Evolutionary conservation across 306 rosid species (phyloP), one percentile per base, ranked within the genome.

Genomic region (Quercus robur): DNA sequence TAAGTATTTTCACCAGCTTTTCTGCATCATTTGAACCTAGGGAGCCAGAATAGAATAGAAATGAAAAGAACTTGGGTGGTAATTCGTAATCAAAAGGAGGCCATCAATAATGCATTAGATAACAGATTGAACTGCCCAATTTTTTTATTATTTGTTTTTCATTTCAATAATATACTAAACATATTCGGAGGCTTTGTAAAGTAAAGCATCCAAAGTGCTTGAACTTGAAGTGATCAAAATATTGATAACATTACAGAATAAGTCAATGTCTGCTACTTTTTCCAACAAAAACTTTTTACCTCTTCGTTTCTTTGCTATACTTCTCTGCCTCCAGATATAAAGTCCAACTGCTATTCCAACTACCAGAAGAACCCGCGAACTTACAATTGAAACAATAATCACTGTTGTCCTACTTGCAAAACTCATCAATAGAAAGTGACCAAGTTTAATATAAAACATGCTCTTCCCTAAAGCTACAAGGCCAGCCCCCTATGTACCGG

Each of bases 231-330:
- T 49, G 54, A 49, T 49, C 46, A 10, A 10, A 49, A 49, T 10
- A 49, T 49, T 20, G 9, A 1, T 20, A 1, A 10, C 11, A 41
- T 41, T 64, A 18, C 15, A 21, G 44, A 38, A 7, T 38, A 6
- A 38, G 44, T 38, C 28, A 44, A 69, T 63, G 59, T 21, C 73
- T 56, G 31, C 77, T 68, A 38, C 30, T 63, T 26, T 61, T 61
- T 79, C 23, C 6, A 14, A 57, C 11, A 41, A 75, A 28, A 58
- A 31, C 1, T 31, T 71, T 21, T 56, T 85, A 93, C 99, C 93
- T 91, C 87, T 93, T 78, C 99, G 85, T 84, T 91, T 95, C 91
- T 85, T 90, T 41, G 46, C 73, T 90, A 91, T 81, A 91, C 85
- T 38, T 91, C 84, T 89, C 91, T 91, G 31, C 64, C 75, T 89